These are phyloP conservation scores for Mariannaea sp. DNA, from an alignment of 2,329 filamentous ascomycete genomes.

Conservation along the genomic window DNA sequence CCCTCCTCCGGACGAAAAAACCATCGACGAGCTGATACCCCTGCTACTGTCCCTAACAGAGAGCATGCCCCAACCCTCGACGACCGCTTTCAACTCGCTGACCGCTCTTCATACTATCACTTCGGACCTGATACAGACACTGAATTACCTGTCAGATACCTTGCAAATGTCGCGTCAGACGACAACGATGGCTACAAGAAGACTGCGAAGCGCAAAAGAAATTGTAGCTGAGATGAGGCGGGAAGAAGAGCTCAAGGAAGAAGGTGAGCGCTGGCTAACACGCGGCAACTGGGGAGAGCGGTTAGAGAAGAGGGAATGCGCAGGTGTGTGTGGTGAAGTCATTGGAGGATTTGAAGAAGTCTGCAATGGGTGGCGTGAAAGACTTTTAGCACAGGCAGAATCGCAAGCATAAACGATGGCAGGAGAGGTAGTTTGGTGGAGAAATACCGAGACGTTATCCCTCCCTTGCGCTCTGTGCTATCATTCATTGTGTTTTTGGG, in stretches of 20 bases:
- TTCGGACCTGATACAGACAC: constrained; percentile 73
- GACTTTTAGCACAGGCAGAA: constrained; percentile 70
- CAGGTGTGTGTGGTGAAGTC: constrained; percentile 82
- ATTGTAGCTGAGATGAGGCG: constrained; percentile 82
- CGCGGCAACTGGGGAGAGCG: constrained; percentile 82
- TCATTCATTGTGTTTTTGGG: constrained; percentile 14
- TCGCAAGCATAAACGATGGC: constrained; percentile 43
- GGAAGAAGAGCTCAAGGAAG: constrained; percentile 81
- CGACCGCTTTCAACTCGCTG: constrained; percentile 68
- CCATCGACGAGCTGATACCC: constrained; percentile 71
- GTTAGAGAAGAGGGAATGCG: constrained; percentile 78
- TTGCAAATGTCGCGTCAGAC: constrained; percentile 93
- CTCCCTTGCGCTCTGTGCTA: constrained; percentile 13
- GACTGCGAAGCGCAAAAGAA: constrained; percentile 81
- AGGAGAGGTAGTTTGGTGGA: too few species aligned
- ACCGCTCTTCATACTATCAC: constrained; percentile 72
- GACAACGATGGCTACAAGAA: constrained; percentile 77
- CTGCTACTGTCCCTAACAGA: constrained; percentile 68
- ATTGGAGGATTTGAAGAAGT: constrained; percentile 91
- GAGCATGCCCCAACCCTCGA: constrained; percentile 67
- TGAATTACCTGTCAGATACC: constrained; percentile 87
- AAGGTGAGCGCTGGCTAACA: constrained; percentile 81
- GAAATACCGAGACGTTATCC: constrained; percentile 18
- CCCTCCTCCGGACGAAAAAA: constrained; percentile 64
- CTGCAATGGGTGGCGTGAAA: constrained; percentile 81